phyloP scores from a whole-genome alignment of 177 flowering plant species.

The Vitis hybrid region DNA sequence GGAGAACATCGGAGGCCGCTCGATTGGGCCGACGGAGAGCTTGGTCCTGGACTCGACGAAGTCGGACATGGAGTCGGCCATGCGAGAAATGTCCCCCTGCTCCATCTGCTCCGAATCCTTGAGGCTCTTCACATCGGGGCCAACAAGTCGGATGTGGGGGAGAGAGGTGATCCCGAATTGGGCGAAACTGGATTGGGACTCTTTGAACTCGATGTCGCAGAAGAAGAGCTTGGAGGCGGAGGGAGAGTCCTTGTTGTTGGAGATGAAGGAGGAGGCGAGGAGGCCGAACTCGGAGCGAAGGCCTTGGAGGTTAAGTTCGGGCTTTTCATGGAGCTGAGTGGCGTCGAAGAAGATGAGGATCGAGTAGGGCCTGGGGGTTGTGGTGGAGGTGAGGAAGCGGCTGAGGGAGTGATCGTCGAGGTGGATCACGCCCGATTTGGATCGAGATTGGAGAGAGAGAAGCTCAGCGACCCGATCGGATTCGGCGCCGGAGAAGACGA shows the following conservation, averaged over 20 bases:
- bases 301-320: slow-evolving; percentile 70
- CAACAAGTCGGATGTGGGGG: slow-evolving; percentile 71
- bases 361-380: slow-evolving; percentile 68
- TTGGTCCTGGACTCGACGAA: slow-evolving; percentile 56
- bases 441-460: slow-evolving; percentile 57
- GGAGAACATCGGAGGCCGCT: slow-evolving; percentile 65
- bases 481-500: slow-evolving; percentile 16
- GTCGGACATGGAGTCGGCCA: slow-evolving; percentile 79
- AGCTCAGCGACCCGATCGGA: slow-evolving; percentile 61
- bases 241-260: slow-evolving; percentile 39
- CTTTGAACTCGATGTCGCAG: slow-evolving; percentile 72
- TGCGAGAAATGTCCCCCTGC: slow-evolving; percentile 54
- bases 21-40: slow-evolving; percentile 59
- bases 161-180: slow-evolving; percentile 74
- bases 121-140: slow-evolving; percentile 28
- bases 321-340: slow-evolving; percentile 68
- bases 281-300: slow-evolving; percentile 66
- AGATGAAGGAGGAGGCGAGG: slow-evolving; percentile 60
- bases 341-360: slow-evolving; percentile 93
- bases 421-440: slow-evolving; percentile 74
- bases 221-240: slow-evolving; percentile 66
- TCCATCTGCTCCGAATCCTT: slow-evolving; percentile 65
- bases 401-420: slow-evolving; percentile 61
- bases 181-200: slow-evolving; percentile 63
- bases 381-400: slow-evolving; percentile 58